These are phyloP conservation scores for Emmonsiellopsis sp. DNA, from an alignment of 2,329 filamentous ascomycete genomes.

Conservation along the genomic window DNA sequence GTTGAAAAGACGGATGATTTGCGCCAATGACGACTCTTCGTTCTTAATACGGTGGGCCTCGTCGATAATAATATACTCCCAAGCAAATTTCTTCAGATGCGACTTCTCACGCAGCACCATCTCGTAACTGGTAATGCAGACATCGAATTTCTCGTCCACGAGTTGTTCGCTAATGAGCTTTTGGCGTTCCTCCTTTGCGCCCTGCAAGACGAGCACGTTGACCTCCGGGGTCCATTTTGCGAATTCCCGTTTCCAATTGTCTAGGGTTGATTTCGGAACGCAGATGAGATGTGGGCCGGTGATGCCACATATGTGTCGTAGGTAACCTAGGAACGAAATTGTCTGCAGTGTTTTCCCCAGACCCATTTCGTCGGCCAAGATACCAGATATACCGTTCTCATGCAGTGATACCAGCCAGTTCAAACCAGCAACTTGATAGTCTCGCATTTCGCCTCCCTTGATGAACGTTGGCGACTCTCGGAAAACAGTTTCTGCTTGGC, in stretches of 20 bases:
- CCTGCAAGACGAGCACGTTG: constrained; percentile 86
- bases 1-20: constrained; percentile 93
- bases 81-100: constrained; percentile 93
- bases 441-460: constrained; percentile 75
- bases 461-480: constrained; percentile 89
- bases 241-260: constrained; percentile 98
- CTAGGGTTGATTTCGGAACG: constrained; percentile 92
- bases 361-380: constrained; percentile 97
- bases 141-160: constrained; percentile 92
- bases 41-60: constrained; percentile 99
- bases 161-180: constrained; percentile 81
- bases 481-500: constrained; percentile 80
- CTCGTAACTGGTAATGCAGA: constrained; percentile 97
- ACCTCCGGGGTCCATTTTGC: constrained; percentile 90
- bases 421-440: constrained; percentile 90
- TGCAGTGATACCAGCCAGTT: constrained; percentile 98
- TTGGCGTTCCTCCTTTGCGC: constrained; percentile 86
- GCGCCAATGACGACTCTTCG: constrained; percentile 90
- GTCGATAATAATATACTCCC: constrained; percentile 99
- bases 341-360: constrained; percentile 96
- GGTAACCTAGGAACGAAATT: constrained; percentile 90
- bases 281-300: constrained; percentile 83
- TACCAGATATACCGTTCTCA: constrained; percentile 97
- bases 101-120: constrained; percentile 96
- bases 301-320: constrained; percentile 82